Percentiles rank a stretch among this genome's conserved stretches.
phyloP scores from a whole-genome alignment of 208 protist genomes.

The Crithidia mellificae region DNA sequence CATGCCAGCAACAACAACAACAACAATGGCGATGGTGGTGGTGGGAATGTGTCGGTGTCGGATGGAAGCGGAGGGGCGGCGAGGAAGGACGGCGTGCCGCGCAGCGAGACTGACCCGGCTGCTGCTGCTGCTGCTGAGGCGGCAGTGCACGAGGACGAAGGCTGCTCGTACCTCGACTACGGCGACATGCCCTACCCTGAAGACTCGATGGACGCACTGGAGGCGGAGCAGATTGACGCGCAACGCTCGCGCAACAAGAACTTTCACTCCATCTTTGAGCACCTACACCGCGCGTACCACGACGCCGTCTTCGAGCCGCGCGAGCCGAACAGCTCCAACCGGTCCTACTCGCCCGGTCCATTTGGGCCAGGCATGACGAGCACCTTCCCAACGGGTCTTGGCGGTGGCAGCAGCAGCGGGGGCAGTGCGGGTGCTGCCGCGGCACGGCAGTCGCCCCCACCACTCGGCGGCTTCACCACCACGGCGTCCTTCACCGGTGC shows the following conservation, averaged over 20 bases:
- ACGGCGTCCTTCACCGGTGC: slow-evolving; percentile 13
- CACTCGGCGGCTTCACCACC: slow-evolving; percentile 13
- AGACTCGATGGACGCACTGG: slow-evolving; percentile 32
- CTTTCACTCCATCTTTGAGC: slow-evolving; percentile 56
- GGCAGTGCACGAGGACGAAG: slow-evolving; percentile 20
- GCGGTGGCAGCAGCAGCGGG: not conserved
- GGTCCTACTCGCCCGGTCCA: not conserved
- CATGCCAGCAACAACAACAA: not conserved
- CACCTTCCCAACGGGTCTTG: not conserved
- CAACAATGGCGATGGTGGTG: too few species aligned
- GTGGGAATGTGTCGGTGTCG: not conserved
- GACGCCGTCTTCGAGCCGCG: slow-evolving; percentile 32
- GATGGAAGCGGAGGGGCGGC: not conserved
- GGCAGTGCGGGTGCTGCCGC: too few species aligned
- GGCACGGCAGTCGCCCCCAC: slow-evolving; percentile 9
- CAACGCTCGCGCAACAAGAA: slow-evolving; percentile 41
- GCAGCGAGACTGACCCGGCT: not conserved
- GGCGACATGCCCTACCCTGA: slow-evolving; percentile 15
- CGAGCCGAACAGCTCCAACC: not conserved
- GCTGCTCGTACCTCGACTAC: slow-evolving; percentile 50
- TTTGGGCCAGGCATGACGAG: not conserved
- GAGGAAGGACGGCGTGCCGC: not conserved
- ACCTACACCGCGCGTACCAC: slow-evolving; percentile 46
- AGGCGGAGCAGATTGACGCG: slow-evolving; percentile 39
- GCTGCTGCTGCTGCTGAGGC: too few species aligned